These are phyloP conservation scores for Paracoccidioides brasiliensis DNA, from an alignment of 2,329 filamentous ascomycete species.

Conservation along the genomic window DNA sequence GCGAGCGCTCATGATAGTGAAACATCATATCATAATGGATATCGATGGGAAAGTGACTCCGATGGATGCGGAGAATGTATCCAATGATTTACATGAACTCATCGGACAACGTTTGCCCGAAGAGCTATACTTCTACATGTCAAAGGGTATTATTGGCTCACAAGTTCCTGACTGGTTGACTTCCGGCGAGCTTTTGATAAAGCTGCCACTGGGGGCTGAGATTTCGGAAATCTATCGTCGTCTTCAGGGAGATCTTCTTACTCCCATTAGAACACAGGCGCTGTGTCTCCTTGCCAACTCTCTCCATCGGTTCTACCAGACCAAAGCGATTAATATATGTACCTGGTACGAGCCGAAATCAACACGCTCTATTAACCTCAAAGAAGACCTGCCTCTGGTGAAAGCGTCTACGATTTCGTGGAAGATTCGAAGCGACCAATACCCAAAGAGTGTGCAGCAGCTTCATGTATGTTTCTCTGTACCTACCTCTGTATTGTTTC, in stretches of 20 bases:
- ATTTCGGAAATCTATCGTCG: constrained; percentile 67
- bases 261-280: constrained; percentile 61
- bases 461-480: constrained; percentile 11
- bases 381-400: constrained; percentile 37
- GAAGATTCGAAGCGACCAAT: constrained; percentile 52
- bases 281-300: constrained; percentile 66
- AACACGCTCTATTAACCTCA: constrained; percentile 52
- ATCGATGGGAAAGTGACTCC: constrained; percentile 65
- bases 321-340: constrained; percentile 61
- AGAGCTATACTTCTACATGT: constrained; percentile 83
- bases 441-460: constrained; percentile 31
- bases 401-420: constrained; percentile 49
- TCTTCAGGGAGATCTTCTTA: constrained; percentile 61
- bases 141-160: constrained; percentile 65
- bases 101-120: constrained; percentile 80
- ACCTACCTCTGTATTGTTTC: not conserved
- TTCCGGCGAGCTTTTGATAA: constrained; percentile 61
- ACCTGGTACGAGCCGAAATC: constrained; percentile 68
- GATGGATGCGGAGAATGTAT: constrained; percentile 58
- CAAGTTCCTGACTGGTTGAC: constrained; percentile 72
- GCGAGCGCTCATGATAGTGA: constrained; percentile 70
- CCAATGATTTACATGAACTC: constrained; percentile 76
- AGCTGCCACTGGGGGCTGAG: constrained; percentile 75
- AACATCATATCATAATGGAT: constrained; percentile 74
- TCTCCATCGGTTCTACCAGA: constrained; percentile 70